Conservation (phyloP, 495 filamentous ascomycete genomes). For the Tirmania nivea region DNA sequence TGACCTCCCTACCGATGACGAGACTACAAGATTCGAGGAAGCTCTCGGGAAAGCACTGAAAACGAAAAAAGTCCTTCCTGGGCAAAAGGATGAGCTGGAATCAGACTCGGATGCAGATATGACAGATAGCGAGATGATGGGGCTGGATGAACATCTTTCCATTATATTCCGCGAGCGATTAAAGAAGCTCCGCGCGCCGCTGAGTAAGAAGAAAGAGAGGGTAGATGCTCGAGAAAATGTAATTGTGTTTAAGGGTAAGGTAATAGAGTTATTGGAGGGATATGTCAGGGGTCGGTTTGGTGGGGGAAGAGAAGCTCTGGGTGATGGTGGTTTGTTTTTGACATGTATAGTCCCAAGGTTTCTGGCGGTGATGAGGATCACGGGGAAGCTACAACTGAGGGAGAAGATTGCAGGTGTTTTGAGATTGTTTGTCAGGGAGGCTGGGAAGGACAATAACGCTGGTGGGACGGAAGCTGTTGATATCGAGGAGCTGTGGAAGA, state of each 20-base stretch:
- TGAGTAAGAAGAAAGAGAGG: slow-evolving; percentile 52
- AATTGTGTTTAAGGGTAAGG: slow-evolving; percentile 81
- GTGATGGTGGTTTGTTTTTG: slow-evolving; percentile 18
- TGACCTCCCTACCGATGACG: slow-evolving; percentile 6
- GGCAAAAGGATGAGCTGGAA: slow-evolving; percentile 27
- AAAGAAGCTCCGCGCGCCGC: slow-evolving; percentile 23
- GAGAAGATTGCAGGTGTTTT: slow-evolving; percentile 19
- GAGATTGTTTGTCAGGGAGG: not conserved
- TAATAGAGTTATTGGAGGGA: slow-evolving; percentile 69
- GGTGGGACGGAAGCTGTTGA: slow-evolving; percentile 11
- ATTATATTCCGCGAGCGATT: slow-evolving; percentile 64
- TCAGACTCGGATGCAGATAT: slow-evolving; percentile 52
- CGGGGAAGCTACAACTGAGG: slow-evolving; percentile 49
- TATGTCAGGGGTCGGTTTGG: slow-evolving; percentile 55
- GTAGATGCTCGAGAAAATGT: slow-evolving; percentile 76
- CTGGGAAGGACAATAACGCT: slow-evolving; percentile 4
- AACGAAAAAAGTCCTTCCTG: slow-evolving; percentile 36
- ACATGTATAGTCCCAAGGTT: slow-evolving; percentile 31
- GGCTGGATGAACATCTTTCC: slow-evolving; percentile 55
- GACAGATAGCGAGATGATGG: slow-evolving; percentile 91
- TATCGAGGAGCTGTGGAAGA: slow-evolving; percentile 27
- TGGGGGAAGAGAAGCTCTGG: slow-evolving; percentile 35
- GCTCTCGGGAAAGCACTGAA: slow-evolving; percentile 55
- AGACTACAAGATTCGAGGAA: slow-evolving; percentile 36
- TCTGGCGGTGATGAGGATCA: slow-evolving; percentile 50